These are phyloP conservation scores for Tricholomella constricta DNA, from an alignment of 768 basidiomycete genomes.

Conservation along the genomic window DNA sequence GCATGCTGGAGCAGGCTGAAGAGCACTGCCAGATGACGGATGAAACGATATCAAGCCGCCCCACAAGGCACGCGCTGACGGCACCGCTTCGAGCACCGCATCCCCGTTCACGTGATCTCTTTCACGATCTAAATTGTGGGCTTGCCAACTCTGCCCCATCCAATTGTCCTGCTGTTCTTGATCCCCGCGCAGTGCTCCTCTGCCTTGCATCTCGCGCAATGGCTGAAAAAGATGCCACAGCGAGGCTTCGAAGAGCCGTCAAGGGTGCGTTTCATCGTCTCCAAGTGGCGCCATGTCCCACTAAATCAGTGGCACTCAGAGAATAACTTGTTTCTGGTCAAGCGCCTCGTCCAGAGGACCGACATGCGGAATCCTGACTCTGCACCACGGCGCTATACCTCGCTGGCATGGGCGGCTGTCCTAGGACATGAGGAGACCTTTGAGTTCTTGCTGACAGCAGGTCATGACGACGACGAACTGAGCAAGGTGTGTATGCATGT, in stretches of 20 bases:
- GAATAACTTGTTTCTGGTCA: slow-evolving; percentile 93
- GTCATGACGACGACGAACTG: slow-evolving; percentile 93
- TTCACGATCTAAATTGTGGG: slow-evolving; percentile 19
- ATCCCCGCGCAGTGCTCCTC: slow-evolving; percentile 1
- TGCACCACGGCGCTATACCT: slow-evolving; percentile 74
- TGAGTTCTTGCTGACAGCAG: slow-evolving; percentile 81
- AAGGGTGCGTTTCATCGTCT: slow-evolving; percentile 51
- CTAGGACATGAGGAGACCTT: slow-evolving; percentile 92
- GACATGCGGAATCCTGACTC: slow-evolving; percentile 93
- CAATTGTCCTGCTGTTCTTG: slow-evolving; percentile 9
- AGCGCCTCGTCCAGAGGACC: slow-evolving; percentile 79
- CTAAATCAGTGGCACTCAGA: slow-evolving; percentile 49
- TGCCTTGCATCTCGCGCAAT: slow-evolving; percentile 37
- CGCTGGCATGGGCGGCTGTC: slow-evolving; percentile 88
- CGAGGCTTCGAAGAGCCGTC: slow-evolving; percentile 75
- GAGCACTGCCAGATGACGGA: neutral
- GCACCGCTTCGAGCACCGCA: slow-evolving; percentile 22
- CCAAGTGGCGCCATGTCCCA: neutral
- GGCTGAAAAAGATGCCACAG: slow-evolving; percentile 83
- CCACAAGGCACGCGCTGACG: too few relatives aligned
- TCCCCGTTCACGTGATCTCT: slow-evolving; percentile 17
- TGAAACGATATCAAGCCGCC: neutral
- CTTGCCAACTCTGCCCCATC: slow-evolving; percentile 12
- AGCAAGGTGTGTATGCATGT: slow-evolving; percentile 60
- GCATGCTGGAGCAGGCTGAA: slow-evolving; percentile 58